Base-by-base conservation (phyloP, 1,284 basidiomycete species). In the Golubevia pallescens region DNA sequence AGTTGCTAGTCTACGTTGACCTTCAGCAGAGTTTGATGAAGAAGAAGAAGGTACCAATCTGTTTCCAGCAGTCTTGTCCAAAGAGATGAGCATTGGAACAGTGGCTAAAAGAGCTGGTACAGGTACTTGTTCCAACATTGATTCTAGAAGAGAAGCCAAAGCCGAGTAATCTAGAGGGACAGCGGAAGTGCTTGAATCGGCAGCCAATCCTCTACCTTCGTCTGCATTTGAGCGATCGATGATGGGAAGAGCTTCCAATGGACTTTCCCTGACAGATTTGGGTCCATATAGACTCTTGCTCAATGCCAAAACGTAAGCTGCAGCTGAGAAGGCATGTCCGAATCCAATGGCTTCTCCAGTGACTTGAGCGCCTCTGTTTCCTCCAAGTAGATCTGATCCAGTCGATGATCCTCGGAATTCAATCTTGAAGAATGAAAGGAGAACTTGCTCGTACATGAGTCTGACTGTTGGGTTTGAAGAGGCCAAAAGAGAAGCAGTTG, bases 71-170 rank as follows among this genome's bases (percentile, higher is more conserved):
- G 90, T 89, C 4, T 81, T 86, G 73, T 93, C 91, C 52, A 97
- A 86, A 0, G 92, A 90, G 34, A 94, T 82, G 51, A 98, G 86
- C 92, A 96, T 95, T 1, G 95, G 95, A 38, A 93, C 87, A 32
- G 93, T 91, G 0, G 91, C 90, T 20, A 94, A 86, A 48, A 96
- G 80, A 0, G 91, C 91, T 23, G 91, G 89, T 28, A 91, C 86
- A 0, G 95, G 93, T 16, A 92, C 84, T 53, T 91, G 88, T 61
- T 90, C 88, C 59, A 94, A 91, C 14, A 93, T 87, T 2, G 89
- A 89, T 16, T 88, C 88, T 32, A 97, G 88, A 57, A 95, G 88
- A 52, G 89, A 87, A n/a, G 92, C 86, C 51, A 94, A 89, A 70
- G 91, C 90, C 1, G 90, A 87, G 81, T 93, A 95, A 82, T 97